phyloP scores from a whole-genome alignment of 2,329 filamentous ascomycete genomes.

The Aureobasidium sp. region DNA sequence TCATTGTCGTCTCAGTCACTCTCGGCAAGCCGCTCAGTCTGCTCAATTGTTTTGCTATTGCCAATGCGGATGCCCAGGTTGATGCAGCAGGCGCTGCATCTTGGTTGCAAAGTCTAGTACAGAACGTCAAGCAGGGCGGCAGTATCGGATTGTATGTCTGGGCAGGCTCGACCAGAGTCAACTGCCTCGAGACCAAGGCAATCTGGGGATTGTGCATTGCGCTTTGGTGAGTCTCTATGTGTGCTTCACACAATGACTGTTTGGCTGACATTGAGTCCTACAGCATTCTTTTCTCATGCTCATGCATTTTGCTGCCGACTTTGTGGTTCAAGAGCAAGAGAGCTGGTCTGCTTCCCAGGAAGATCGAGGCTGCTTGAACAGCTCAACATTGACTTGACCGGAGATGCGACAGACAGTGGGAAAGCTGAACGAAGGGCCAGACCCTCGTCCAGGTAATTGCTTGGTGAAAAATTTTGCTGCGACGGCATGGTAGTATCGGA shows the following conservation, averaged over 20 bases:
- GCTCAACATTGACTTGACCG: not conserved
- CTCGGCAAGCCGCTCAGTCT: slow-evolving; percentile 75
- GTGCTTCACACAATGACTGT: not conserved
- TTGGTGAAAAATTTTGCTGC: not conserved
- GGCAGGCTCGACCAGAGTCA: slow-evolving; percentile 54
- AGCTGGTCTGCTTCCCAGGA: slow-evolving; percentile 22
- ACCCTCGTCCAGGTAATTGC: not conserved
- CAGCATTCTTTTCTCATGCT: slow-evolving; percentile 41
- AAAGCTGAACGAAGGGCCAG: not conserved
- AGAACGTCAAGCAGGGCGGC: slow-evolving; percentile 45
- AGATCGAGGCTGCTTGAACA: slow-evolving; percentile 1
- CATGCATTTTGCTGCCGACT: slow-evolving; percentile 39
- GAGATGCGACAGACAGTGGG: not conserved
- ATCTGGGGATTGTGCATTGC: slow-evolving; percentile 82
- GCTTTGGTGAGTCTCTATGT: slow-evolving; percentile 51
- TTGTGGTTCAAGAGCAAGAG: slow-evolving; percentile 45
- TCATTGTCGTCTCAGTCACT: slow-evolving; percentile 68
- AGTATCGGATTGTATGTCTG: slow-evolving; percentile 46
- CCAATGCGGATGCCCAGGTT: slow-evolving; percentile 37
- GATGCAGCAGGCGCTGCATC: slow-evolving; percentile 44
- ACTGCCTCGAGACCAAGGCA: slow-evolving; percentile 78
- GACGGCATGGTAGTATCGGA: not conserved
- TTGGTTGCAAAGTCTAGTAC: slow-evolving; percentile 47
- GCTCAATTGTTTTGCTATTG: slow-evolving; percentile 60
- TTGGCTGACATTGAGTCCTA: not conserved